A percentile compares a stretch with the other conserved stretches of the same genome.
phyloP scores from a whole-genome alignment of 805 yeast species.

The Saccharomyces mikatae region DNA sequence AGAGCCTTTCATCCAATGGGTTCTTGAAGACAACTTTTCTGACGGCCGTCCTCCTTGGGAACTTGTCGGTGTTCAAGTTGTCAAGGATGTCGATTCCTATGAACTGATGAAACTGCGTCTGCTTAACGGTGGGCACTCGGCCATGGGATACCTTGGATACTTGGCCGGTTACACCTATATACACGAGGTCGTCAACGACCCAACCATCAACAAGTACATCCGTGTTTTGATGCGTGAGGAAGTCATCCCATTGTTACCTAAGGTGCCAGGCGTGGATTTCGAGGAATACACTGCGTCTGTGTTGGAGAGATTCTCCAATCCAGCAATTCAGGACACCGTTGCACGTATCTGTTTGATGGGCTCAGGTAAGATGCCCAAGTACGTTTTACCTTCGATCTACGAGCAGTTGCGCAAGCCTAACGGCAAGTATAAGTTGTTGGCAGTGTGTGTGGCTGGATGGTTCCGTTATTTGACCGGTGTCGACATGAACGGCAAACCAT shows the following conservation, averaged over 20 bases:
- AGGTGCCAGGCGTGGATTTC: conserved; percentile 4
- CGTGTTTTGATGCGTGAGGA: conserved; percentile 4
- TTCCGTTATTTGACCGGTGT: conserved; percentile 7
- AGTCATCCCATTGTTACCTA: conserved; percentile 4
- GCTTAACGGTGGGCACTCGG: conserved; percentile 6
- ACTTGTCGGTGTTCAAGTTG: conserved; percentile 4
- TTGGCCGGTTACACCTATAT: conserved; percentile 5
- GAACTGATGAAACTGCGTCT: conserved; percentile 8
- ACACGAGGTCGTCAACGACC: conserved; percentile 6
- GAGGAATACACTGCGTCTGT: conserved; percentile 4
- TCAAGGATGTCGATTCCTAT: conserved; percentile 5
- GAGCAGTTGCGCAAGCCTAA: conserved; percentile 4
- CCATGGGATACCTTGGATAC: conserved; percentile 5
- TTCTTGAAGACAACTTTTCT: conserved; percentile 5
- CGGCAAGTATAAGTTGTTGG: conserved; percentile 1
- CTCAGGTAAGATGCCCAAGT: conserved; percentile 9
- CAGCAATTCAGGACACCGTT: conserved; percentile 5
- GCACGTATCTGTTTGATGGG: conserved; percentile 8
- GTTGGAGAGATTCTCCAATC: conserved; percentile 5
- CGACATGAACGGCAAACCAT: conserved; percentile 2
- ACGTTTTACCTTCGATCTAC: conserved; percentile 5
- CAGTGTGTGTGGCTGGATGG: conserved; percentile 7
- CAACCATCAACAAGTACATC: conserved; percentile 4
- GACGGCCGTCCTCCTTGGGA: conserved; percentile 6
- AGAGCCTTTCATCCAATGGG: conserved; percentile 8